Evolutionary conservation across 257 asterid species (phyloP).

Genomic region (Gentiana straminea): DNA sequence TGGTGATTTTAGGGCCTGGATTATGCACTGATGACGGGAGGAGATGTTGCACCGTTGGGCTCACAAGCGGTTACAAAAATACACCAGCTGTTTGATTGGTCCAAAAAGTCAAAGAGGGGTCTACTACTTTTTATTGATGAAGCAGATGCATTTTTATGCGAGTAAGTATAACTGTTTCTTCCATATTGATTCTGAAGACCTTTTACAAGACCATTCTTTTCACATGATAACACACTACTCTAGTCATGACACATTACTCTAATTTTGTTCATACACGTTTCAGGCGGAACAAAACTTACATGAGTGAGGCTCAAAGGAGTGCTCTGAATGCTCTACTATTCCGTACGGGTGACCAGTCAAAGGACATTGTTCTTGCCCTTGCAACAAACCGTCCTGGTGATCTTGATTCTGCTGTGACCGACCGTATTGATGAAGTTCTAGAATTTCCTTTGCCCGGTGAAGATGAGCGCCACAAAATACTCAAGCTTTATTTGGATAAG

Average conservation of each 20-base stretch:
- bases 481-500: conserved; percentile 67
- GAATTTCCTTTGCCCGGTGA: conserved; percentile 94
- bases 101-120: conserved; percentile 82
- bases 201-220: not conserved
- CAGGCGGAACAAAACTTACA: conserved; percentile 92
- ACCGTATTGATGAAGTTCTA: conserved; percentile 89
- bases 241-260: not conserved
- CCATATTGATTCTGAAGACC: not conserved
- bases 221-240: not conserved
- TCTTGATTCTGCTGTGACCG: conserved; percentile 90
- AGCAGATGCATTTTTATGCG: conserved; percentile 99
- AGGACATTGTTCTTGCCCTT: conserved; percentile 86
- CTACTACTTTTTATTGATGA: conserved; percentile 88
- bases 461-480: conserved; percentile 73
- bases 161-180: conserved; percentile 42
- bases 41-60: conserved; percentile 94
- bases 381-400: conserved; percentile 97
- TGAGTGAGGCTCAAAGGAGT: conserved; percentile 99
- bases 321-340: conserved; percentile 90
- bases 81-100: conserved; percentile 94
- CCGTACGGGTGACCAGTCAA: conserved; percentile 95
- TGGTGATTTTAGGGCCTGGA: conserved; percentile 67
- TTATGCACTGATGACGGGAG: conserved; percentile 98
- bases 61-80: conserved; percentile 96
- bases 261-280: not conserved